Evolutionary conservation across 345 rosid genomes (phyloP).

Genomic region (Bruguiera parviflora): DNA sequence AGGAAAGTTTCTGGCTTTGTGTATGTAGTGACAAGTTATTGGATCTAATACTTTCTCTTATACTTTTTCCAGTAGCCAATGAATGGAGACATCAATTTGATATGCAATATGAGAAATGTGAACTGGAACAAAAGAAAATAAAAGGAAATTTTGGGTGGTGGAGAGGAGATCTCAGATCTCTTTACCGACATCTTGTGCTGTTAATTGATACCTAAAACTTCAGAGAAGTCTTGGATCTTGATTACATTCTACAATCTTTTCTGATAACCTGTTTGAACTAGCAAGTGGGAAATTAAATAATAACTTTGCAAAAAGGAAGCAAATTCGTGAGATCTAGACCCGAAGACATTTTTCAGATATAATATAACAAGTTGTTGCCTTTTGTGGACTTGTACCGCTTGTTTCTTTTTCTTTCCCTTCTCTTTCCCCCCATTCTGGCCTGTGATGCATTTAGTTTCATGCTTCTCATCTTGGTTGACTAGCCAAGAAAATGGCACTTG

Average conservation of each 20-base stretch:
- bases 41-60: not conserved
- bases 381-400: conserved; percentile 5
- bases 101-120: not conserved
- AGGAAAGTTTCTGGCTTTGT: not conserved
- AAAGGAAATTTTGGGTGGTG: not conserved
- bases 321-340: not conserved
- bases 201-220: conserved; percentile 7
- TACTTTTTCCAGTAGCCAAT: not conserved
- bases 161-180: not conserved
- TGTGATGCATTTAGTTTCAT: not conserved
- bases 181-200: conserved; percentile 5
- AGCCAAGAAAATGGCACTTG: conserved; percentile 7
- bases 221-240: not conserved
- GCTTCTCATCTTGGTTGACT: not conserved
- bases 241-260: conserved; percentile 3
- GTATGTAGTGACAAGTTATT: no score
- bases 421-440: no score
- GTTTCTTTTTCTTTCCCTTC: not conserved
- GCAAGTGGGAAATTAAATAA: conserved; percentile 23
- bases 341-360: not conserved
- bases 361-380: conserved; percentile 18
- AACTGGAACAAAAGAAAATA: not conserved
- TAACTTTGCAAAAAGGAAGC: conserved; percentile 3
- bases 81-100: not conserved
- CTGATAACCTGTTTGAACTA: conserved; percentile 11